Percentiles rank a stretch among this genome's conserved stretches.
phyloP scores from a whole-genome alignment of 2,329 filamentous ascomycete species.

The Pseudocercospora cruenta region DNA sequence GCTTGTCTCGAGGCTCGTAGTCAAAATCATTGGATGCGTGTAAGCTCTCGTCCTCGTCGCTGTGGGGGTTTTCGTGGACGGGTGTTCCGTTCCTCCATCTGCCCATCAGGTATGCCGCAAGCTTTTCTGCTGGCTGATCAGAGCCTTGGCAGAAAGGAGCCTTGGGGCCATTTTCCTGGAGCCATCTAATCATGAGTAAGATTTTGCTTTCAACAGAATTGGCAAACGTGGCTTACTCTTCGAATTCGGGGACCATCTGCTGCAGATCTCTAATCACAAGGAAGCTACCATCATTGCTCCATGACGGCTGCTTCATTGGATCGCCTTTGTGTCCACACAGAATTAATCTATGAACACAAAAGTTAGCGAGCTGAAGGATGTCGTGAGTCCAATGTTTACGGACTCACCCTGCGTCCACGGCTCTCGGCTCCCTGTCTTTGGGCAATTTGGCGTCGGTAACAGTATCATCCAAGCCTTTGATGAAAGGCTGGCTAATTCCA shows the following conservation, averaged over 20 bases:
- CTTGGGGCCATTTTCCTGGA: conserved; percentile 9
- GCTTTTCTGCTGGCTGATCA: conserved; percentile 12
- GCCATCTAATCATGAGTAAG: conserved; percentile 11
- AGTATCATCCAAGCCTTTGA: conserved; percentile 13
- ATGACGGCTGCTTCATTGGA: conserved; percentile 12
- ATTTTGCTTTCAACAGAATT: conserved; percentile 7
- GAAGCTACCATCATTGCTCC: conserved; percentile 11
- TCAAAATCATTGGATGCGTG: conserved; percentile 12
- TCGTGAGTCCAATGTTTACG: conserved; percentile 5
- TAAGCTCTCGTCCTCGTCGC: conserved; percentile 12
- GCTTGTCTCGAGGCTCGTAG: conserved; percentile 9
- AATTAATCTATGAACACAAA: conserved; percentile 5
- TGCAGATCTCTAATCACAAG: conserved; percentile 15
- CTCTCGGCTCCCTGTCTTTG: conserved; percentile 9
- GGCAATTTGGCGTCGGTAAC: conserved; percentile 7
- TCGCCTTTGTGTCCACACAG: conserved; percentile 13
- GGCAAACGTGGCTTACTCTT: conserved; percentile 7
- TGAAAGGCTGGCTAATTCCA: conserved; percentile 13
- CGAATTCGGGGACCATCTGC: conserved; percentile 13
- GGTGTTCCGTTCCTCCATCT: conserved; percentile 15
- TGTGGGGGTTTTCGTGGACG: conserved; percentile 11
- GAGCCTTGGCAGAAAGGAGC: conserved; percentile 13
- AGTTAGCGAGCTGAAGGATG: conserved; percentile 10
- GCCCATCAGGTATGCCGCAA: conserved; percentile 14
- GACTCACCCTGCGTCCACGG: conserved; percentile 7